Evolutionary conservation across 208 protist genomes (phyloP).

Genomic region (Trypanosoma congolense): DNA sequence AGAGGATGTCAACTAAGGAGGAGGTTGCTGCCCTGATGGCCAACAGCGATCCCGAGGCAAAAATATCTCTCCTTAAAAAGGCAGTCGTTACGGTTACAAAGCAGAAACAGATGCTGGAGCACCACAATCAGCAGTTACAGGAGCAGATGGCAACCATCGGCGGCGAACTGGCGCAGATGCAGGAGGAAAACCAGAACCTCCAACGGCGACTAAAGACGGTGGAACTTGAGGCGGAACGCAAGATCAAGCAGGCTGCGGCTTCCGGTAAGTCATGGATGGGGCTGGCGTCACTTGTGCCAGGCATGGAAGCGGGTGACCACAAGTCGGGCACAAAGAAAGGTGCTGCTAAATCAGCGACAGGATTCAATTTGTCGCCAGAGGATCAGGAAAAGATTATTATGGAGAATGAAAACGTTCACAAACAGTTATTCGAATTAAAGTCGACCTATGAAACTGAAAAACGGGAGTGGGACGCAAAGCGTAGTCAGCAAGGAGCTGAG

Average conservation of each 20-base stretch:
- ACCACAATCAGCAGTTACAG: slow-evolving; percentile 41
- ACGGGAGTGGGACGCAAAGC: slow-evolving; percentile 14
- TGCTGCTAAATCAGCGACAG: background rate
- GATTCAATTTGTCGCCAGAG: slow-evolving; percentile 33
- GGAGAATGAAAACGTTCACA: slow-evolving; percentile 71
- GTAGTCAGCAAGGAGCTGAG: slow-evolving; percentile 10
- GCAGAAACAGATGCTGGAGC: slow-evolving; percentile 74
- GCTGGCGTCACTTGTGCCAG: slow-evolving; percentile 60
- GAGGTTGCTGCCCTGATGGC: slow-evolving; percentile 74
- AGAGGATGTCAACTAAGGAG: slow-evolving; percentile 36
- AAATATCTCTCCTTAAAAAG: slow-evolving; percentile 79
- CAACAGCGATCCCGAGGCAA: slow-evolving; percentile 64
- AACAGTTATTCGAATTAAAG: slow-evolving; percentile 51
- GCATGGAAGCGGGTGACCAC: slow-evolving; percentile 25
- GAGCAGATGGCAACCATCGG: slow-evolving; percentile 37
- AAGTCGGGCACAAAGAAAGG: slow-evolving; percentile 4
- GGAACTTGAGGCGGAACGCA: slow-evolving; percentile 43
- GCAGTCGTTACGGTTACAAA: slow-evolving; percentile 76
- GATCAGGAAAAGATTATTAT: slow-evolving; percentile 62
- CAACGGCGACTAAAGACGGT: slow-evolving; percentile 38
- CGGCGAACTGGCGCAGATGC: slow-evolving; percentile 33
- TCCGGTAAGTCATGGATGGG: slow-evolving; percentile 55
- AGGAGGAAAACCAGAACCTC: slow-evolving; percentile 43
- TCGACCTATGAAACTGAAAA: slow-evolving; percentile 38
- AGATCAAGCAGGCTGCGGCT: slow-evolving; percentile 48